phyloP scores from a whole-genome alignment of 2,329 filamentous ascomycete species.

The Hymenoscyphus infarciens region DNA sequence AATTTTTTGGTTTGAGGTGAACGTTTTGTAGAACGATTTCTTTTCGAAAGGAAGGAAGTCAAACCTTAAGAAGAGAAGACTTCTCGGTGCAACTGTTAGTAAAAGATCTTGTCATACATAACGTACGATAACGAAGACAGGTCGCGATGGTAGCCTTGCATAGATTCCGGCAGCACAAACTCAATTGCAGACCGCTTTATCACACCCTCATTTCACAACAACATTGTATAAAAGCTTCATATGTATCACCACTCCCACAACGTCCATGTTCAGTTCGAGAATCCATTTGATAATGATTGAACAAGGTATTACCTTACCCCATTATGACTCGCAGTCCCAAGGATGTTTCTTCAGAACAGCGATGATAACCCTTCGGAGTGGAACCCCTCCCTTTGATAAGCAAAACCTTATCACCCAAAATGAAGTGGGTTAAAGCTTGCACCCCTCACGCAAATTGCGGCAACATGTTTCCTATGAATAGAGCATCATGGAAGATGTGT shows the following conservation, averaged over 20 bases:
- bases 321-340: background rate
- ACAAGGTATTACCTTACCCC: background rate
- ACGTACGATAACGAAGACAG: background rate
- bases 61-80: background rate
- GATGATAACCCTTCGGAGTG: constrained; percentile 1
- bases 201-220: background rate
- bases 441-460: background rate
- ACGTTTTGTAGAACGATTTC: background rate
- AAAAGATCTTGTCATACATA: background rate
- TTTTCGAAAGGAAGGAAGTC: background rate
- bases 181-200: background rate
- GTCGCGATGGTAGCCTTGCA: background rate
- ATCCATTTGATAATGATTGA: background rate
- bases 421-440: background rate
- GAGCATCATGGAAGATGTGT: background rate
- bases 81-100: background rate
- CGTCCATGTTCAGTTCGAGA: background rate
- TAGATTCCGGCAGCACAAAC: background rate
- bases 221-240: background rate
- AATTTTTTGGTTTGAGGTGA: background rate
- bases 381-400: constrained; percentile 4
- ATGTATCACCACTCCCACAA: background rate
- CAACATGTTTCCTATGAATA: background rate
- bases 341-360: constrained; percentile 1
- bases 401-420: background rate